Evolutionary conservation across 441 rosid genomes (phyloP).

Genomic region (Theobroma grandiflorum): DNA sequence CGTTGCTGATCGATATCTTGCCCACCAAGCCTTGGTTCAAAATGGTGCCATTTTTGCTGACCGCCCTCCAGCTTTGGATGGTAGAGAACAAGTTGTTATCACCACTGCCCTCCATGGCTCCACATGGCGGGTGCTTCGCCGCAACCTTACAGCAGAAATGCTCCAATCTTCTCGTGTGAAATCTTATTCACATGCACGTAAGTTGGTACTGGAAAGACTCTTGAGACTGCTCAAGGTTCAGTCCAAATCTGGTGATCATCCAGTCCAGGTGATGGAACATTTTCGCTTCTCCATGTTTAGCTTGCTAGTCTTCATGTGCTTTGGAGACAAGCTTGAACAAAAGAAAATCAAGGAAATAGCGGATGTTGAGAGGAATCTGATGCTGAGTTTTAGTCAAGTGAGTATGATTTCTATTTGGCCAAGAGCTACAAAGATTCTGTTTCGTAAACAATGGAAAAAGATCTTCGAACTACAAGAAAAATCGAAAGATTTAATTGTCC

Average conservation of each 20-base stretch:
- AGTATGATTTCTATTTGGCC: conserved; percentile 21
- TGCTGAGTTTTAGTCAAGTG: conserved; percentile 8
- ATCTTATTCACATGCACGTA: conserved; percentile 23
- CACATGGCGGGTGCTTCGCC: conserved; percentile 41
- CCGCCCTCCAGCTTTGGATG: conserved; percentile 30
- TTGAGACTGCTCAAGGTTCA: not conserved
- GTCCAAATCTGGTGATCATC: not conserved
- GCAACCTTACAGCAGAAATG: conserved; percentile 40
- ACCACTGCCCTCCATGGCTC: conserved; percentile 33
- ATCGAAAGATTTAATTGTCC: conserved; percentile 20
- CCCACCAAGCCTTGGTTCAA: conserved; percentile 15
- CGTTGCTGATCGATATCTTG: not conserved
- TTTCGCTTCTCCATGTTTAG: conserved; percentile 30
- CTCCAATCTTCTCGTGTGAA: conserved; percentile 33
- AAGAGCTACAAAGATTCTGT: conserved; percentile 16
- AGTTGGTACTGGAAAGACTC: conserved; percentile 24
- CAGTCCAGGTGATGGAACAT: conserved; percentile 22
- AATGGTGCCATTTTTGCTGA: conserved; percentile 3
- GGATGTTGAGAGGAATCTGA: not conserved
- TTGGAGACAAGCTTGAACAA: conserved; percentile 30
- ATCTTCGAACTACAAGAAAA: conserved; percentile 15
- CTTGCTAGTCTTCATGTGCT: conserved; percentile 30
- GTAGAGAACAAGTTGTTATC: conserved; percentile 35
- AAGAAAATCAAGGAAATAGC: conserved; percentile 21
- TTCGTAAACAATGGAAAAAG: conserved; percentile 30